phyloP scores from a whole-genome alignment of 441 rosid genomes.

The Erodium chrysanthum region DNA sequence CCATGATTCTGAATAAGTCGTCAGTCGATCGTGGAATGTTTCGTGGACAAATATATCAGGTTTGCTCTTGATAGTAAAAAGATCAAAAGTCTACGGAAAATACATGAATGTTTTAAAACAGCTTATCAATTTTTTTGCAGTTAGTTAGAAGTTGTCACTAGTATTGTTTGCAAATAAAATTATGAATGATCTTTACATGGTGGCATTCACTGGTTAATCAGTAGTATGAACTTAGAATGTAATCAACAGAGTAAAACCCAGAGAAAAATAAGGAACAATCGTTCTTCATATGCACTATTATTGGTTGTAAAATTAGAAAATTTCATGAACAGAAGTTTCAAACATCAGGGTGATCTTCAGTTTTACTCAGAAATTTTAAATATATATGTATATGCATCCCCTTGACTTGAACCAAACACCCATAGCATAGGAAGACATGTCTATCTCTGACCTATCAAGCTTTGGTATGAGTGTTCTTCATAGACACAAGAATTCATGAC shows the following conservation, averaged over 20 bases:
- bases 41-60: slow-evolving; percentile 97
- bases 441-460: neutral
- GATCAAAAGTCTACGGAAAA: neutral
- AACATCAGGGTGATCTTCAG: neutral
- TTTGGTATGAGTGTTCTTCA: neutral
- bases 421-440: neutral
- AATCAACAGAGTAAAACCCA: neutral
- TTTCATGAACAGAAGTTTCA: neutral
- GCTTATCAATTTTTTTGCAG: neutral
- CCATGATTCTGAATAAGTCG: slow-evolving; percentile 94
- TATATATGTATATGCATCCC: neutral
- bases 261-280: neutral
- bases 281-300: neutral
- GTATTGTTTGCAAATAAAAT: neutral
- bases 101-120: neutral
- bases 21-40: slow-evolving; percentile 91
- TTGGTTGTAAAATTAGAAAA: neutral
- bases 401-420: neutral
- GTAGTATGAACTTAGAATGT: neutral
- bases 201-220: neutral
- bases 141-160: neutral
- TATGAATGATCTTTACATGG: neutral
- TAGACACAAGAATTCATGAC: neutral
- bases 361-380: neutral
- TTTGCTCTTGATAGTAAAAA: slow-evolving; percentile 22